A percentile compares a stretch with the other conserved stretches of the same genome.
phyloP scores from a whole-genome alignment of 495 filamentous ascomycete species.

The Lepidopterella palustris region DNA sequence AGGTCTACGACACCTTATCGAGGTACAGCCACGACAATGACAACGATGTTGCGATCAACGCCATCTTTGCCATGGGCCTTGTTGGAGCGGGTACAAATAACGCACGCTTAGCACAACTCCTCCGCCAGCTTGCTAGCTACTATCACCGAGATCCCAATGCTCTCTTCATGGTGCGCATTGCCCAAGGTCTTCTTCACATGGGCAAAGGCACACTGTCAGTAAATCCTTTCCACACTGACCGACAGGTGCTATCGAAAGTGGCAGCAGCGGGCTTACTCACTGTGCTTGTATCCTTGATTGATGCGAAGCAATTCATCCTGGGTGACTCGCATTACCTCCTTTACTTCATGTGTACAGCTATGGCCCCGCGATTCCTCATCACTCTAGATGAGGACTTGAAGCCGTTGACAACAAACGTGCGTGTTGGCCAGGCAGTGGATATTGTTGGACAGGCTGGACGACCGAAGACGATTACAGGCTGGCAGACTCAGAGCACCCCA shows the following conservation, averaged over 20 bases:
- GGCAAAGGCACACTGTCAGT: constrained; percentile 95
- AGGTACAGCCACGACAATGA: constrained; percentile 98
- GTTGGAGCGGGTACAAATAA: constrained; percentile 97
- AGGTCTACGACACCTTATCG: constrained; percentile 98
- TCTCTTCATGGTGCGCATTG: constrained; percentile 98
- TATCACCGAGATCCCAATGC: constrained; percentile 94
- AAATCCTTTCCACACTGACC: constrained; percentile 97
- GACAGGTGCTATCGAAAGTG: constrained; percentile 87
- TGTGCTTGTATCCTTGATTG: constrained; percentile 84
- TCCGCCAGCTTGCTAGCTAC: constrained; percentile 93
- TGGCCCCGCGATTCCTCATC: constrained; percentile 93
- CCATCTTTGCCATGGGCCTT: constrained; percentile 98
- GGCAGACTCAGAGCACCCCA: constrained; percentile 98
- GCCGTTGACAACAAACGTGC: constrained; percentile 90
- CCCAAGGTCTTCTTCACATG: constrained; percentile 96
- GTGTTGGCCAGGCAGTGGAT: constrained; percentile 96
- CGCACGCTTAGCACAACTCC: constrained; percentile 86
- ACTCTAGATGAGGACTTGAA: constrained; percentile 92
- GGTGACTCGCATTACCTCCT: constrained; percentile 87
- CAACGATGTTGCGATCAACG: constrained; percentile 96
- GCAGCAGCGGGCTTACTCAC: constrained; percentile 84
- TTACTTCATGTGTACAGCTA: constrained; percentile 95
- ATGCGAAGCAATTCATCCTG: constrained; percentile 91
- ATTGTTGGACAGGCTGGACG: constrained; percentile 94
- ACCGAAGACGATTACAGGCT: constrained; percentile 98